A percentile compares a stretch with the other conserved stretches of the same genome.
Evolutionary conservation across 139 green algal species (phyloP).

Genomic region (Tetraselmis chui): DNA sequence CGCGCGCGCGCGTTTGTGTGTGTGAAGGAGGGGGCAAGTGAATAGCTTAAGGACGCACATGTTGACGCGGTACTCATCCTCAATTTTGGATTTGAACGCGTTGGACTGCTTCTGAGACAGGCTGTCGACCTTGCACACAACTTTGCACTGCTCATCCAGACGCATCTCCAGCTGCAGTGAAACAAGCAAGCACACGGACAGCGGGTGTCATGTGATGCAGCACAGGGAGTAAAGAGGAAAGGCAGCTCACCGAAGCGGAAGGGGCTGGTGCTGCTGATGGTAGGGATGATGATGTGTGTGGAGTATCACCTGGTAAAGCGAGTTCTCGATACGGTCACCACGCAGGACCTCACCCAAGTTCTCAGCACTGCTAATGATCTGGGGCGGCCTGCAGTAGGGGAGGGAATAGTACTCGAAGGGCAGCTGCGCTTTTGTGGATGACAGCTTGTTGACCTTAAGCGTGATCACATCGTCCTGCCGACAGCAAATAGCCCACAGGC

Average conservation of each 20-base stretch:
- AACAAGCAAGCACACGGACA: no score
- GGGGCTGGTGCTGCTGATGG: no score
- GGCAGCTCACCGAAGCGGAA: no score
- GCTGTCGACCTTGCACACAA: constrained; percentile 79
- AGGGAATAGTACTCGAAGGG: constrained; percentile 98
- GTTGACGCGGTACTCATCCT: constrained; percentile 96
- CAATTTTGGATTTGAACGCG: constrained; percentile 73
- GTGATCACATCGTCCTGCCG: constrained; percentile 72
- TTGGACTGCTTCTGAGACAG: constrained; percentile 68
- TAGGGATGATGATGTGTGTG: no score
- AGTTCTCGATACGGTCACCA: constrained; percentile 96
- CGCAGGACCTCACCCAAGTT: constrained; percentile 96
- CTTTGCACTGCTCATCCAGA: constrained; percentile 87
- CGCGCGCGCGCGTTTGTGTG: neutral
- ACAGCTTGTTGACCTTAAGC: constrained; percentile 97
- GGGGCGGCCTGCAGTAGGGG: constrained; percentile 90
- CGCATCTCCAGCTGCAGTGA: constrained; percentile 87
- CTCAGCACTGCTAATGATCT: constrained; percentile 81
- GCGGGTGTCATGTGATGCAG: no score
- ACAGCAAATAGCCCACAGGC: neutral
- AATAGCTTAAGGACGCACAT: constrained; percentile 60
- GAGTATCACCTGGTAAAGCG: constrained; percentile 69
- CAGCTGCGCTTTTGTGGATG: constrained; percentile 86
- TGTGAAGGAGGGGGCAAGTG: neutral
- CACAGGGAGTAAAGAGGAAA: no score